A percentile compares a stretch with the other conserved stretches of the same genome.
These are phyloP conservation scores for Botrytis elliptica DNA, from an alignment of 2,329 filamentous ascomycete genomes.

Conservation along the genomic window DNA sequence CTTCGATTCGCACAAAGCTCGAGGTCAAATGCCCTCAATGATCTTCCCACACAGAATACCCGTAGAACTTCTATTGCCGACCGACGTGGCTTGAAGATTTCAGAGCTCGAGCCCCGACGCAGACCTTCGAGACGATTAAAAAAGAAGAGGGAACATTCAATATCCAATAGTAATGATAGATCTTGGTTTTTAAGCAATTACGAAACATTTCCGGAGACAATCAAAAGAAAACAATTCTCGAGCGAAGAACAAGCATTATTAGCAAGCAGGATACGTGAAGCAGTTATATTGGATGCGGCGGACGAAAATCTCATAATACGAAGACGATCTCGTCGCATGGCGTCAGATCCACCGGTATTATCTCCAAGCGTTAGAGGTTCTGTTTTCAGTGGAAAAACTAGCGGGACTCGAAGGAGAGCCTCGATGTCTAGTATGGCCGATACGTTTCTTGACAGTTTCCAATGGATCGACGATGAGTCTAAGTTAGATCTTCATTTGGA, in stretches of 20 bases:
- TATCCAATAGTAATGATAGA: constrained; percentile 52
- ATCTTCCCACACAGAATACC: constrained; percentile 34
- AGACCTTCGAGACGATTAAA: constrained; percentile 31
- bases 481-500: constrained; percentile 68
- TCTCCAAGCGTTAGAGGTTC: constrained; percentile 14
- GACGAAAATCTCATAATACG: constrained; percentile 56
- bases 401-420: constrained; percentile 20
- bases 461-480: constrained; percentile 72
- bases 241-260: constrained; percentile 67
- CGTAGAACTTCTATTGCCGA: constrained; percentile 34
- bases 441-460: constrained; percentile 62
- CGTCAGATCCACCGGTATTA: constrained; percentile 7
- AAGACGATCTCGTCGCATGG: constrained; percentile 41
- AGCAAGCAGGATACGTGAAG: constrained; percentile 52
- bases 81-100: constrained; percentile 33
- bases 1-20: constrained; percentile 61
- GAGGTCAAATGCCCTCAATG: constrained; percentile 38
- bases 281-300: constrained; percentile 55
- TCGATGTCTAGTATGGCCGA: constrained; percentile 31
- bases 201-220: constrained; percentile 64
- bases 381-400: constrained; percentile 6
- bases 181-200: constrained; percentile 58
- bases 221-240: constrained; percentile 68
- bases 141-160: constrained; percentile 37
- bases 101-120: constrained; percentile 33